These are phyloP conservation scores for Strigomonas culicis DNA, from an alignment of 208 protist genomes.

Conservation along the genomic window DNA sequence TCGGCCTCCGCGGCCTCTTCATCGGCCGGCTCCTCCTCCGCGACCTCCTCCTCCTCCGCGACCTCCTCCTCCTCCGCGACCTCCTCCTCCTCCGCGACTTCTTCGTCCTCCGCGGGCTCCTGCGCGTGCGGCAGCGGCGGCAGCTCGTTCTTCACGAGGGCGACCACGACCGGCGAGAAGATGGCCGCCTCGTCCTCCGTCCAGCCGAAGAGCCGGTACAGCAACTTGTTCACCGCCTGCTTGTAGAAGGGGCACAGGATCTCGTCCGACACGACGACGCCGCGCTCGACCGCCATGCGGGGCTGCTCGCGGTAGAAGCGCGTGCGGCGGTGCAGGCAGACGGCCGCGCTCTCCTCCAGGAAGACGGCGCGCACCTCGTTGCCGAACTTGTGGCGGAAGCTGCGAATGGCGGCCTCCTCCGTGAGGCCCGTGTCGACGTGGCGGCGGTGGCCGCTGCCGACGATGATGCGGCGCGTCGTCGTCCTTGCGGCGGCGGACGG, in stretches of 20 bases:
- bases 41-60: conserved; percentile 2
- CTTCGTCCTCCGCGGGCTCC: background rate
- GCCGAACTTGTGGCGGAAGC: conserved; percentile 31
- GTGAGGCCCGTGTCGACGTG: conserved; percentile 8
- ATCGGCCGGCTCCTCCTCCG: conserved; percentile 3
- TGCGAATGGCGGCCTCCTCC: conserved; percentile 18
- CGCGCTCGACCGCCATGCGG: conserved; percentile 19
- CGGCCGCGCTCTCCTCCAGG: conserved; percentile 32
- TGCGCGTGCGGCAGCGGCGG: conserved; percentile 16
- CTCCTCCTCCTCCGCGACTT: conserved; percentile 6
- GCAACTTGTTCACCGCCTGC: conserved; percentile 36
- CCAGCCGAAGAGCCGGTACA: conserved; percentile 48
- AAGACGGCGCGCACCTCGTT: conserved; percentile 46
- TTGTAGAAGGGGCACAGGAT: conserved; percentile 29
- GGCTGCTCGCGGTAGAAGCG: conserved; percentile 40
- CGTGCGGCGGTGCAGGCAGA: conserved; percentile 30
- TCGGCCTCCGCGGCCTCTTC: background rate
- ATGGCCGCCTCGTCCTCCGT: conserved; percentile 32
- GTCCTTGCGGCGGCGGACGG: background rate
- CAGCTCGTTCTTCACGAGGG: conserved; percentile 22
- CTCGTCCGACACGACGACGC: conserved; percentile 36
- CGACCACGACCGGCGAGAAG: conserved; percentile 26
- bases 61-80: background rate
- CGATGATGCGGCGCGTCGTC: background rate
- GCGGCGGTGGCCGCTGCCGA: background rate